A percentile compares a stretch with the other conserved stretches of the same genome.
phyloP scores from a whole-genome alignment of 257 asterid species.

The Solanum appendiculatum region DNA sequence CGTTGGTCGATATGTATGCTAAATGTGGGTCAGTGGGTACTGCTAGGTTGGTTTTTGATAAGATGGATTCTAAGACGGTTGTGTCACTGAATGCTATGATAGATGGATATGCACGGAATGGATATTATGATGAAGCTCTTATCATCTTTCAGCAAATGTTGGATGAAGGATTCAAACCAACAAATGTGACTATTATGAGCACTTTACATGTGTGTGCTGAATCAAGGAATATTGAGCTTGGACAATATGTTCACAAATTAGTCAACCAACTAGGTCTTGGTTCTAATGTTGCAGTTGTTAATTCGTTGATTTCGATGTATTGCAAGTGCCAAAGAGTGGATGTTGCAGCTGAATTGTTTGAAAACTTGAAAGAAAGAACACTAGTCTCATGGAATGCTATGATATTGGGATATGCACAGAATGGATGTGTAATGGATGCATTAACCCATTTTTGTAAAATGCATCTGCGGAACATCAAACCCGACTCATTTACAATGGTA shows the following conservation, averaged over 20 bases:
- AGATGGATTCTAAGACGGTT: conserved; percentile 49
- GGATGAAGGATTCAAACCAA: conserved; percentile 53
- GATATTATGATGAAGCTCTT: conserved; percentile 64
- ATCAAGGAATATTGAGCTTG: conserved; percentile 41
- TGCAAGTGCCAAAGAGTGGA: conserved; percentile 77
- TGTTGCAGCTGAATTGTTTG: conserved; percentile 46
- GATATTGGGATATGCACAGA: conserved; percentile 82
- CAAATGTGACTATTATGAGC: conserved; percentile 76
- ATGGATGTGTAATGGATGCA: conserved; percentile 48
- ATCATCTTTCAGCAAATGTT: conserved; percentile 51
- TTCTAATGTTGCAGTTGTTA: conserved; percentile 48
- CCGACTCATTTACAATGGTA: conserved; percentile 84
- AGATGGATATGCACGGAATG: conserved; percentile 77
- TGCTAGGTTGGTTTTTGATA: conserved; percentile 51
- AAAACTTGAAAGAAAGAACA: conserved; percentile 38
- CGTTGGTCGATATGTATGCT: conserved; percentile 81
- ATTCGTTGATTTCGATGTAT: conserved; percentile 86
- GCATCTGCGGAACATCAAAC: conserved; percentile 38
- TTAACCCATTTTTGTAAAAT: conserved; percentile 52
- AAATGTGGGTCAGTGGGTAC: conserved; percentile 52
- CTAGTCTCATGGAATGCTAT: conserved; percentile 88
- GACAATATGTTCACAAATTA: conserved; percentile 49
- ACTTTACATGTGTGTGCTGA: conserved; percentile 70
- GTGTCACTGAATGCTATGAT: conserved; percentile 91
- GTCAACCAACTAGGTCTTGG: conserved; percentile 33